phyloP scores from a whole-genome alignment of 2,329 filamentous ascomycete genomes.

The Trichoderma endophyticum region DNA sequence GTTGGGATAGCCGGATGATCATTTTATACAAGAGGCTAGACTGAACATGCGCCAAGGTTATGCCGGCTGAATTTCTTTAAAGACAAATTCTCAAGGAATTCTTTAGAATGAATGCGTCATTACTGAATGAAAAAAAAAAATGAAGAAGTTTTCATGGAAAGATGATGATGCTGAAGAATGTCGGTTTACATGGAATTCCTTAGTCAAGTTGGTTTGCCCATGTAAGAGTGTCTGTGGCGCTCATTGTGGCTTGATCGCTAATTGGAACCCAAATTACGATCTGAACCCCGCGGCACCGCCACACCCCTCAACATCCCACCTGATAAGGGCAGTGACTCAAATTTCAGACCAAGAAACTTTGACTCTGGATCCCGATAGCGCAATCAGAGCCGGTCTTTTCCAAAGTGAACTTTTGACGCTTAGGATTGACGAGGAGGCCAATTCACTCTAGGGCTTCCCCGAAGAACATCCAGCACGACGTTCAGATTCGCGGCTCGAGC shows the following conservation, averaged over 20 bases:
- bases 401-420: constrained; percentile 3
- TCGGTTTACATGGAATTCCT: background rate
- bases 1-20: constrained; percentile 22
- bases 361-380: constrained; percentile 5
- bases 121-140: background rate
- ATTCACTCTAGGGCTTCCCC: constrained; percentile 36
- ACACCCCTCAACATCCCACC: constrained; percentile 24
- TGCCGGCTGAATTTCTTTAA: background rate
- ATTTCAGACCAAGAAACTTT: constrained; percentile 1
- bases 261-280: background rate
- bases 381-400: background rate
- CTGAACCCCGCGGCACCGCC: constrained; percentile 21
- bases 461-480: constrained; percentile 39
- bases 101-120: background rate
- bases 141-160: background rate
- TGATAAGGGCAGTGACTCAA: constrained; percentile 23
- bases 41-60: background rate
- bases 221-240: background rate
- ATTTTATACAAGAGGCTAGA: constrained; percentile 21
- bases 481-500: constrained; percentile 53
- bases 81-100: background rate
- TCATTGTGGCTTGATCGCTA: constrained; percentile 7
- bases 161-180: background rate
- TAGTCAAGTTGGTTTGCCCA: background rate
- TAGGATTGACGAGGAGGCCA: constrained; percentile 31